Evolutionary conservation across 352 stramenopile species (phyloP).

Genomic region (Pythium angustatum): DNA sequence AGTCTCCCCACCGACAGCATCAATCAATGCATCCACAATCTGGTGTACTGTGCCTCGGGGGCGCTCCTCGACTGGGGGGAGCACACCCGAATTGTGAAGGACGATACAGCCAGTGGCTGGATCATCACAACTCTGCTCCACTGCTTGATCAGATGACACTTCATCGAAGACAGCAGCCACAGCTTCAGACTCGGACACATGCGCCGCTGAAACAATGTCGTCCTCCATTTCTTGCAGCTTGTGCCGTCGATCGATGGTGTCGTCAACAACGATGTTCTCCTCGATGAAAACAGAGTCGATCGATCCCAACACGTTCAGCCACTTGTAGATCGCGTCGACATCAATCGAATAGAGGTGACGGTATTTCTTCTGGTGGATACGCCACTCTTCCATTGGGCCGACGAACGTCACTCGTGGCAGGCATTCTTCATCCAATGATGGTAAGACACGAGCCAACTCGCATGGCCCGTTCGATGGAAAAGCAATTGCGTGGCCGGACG

Average conservation of each 20-base stretch:
- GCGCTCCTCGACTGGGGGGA: too few species aligned
- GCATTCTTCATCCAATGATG: not conserved
- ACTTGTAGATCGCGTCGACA: constrained; percentile 6
- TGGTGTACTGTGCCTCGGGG: too few species aligned
- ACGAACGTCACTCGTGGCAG: constrained; percentile 8
- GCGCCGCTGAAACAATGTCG: too few species aligned
- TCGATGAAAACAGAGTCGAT: not conserved
- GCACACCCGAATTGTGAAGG: too few species aligned
- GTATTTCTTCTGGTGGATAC: not conserved
- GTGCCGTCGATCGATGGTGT: not conserved
- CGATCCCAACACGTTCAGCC: not conserved
- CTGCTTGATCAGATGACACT: too few species aligned
- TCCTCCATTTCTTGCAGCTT: too few species aligned
- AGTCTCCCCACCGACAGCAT: too few species aligned
- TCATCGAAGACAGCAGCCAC: too few species aligned
- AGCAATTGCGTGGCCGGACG: not conserved
- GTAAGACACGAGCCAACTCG: not conserved
- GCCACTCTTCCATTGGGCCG: constrained; percentile 6
- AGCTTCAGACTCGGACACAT: too few species aligned
- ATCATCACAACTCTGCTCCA: too few species aligned
- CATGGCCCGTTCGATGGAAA: constrained; percentile 7
- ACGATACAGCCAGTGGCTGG: too few species aligned
- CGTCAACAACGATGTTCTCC: not conserved
- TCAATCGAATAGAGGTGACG: constrained; percentile 2
- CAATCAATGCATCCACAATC: too few species aligned